phyloP scores from a whole-genome alignment of 306 rosid species.

The Pueraria montana region DNA sequence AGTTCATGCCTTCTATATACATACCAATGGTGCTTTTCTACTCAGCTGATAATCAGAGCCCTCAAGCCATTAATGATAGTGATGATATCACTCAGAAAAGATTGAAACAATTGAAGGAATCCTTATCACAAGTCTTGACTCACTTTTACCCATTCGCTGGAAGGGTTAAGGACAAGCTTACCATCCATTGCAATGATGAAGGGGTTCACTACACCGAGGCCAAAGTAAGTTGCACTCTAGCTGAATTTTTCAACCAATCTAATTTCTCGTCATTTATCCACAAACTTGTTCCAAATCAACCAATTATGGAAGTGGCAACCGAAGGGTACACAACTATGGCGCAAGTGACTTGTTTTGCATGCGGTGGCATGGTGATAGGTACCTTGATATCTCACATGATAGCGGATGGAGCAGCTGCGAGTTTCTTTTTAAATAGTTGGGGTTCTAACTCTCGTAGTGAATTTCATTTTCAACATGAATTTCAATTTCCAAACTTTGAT shows the following conservation, averaged over 20 bases:
- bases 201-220: constrained; percentile 14
- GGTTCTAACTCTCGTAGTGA: neutral
- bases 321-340: constrained; percentile 13
- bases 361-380: constrained; percentile 37
- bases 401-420: neutral
- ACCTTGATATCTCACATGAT: neutral
- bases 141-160: constrained; percentile 48
- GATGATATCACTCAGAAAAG: neutral
- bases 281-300: neutral
- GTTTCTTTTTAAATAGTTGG: constrained; percentile 18
- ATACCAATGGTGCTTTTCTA: constrained; percentile 38
- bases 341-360: constrained; percentile 26
- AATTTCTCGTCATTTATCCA: neutral
- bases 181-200: constrained; percentile 30
- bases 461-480: neutral
- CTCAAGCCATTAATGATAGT: neutral
- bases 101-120: constrained; percentile 18
- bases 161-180: constrained; percentile 4
- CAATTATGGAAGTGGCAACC: neutral
- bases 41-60: neutral
- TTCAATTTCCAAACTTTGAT: neutral
- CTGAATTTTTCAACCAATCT: constrained; percentile 9
- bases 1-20: neutral
- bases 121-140: constrained; percentile 47
- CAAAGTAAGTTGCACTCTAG: neutral